phyloP scores from a whole-genome alignment of 495 filamentous ascomycete genomes.

The Aspergillus funiculosus region DNA sequence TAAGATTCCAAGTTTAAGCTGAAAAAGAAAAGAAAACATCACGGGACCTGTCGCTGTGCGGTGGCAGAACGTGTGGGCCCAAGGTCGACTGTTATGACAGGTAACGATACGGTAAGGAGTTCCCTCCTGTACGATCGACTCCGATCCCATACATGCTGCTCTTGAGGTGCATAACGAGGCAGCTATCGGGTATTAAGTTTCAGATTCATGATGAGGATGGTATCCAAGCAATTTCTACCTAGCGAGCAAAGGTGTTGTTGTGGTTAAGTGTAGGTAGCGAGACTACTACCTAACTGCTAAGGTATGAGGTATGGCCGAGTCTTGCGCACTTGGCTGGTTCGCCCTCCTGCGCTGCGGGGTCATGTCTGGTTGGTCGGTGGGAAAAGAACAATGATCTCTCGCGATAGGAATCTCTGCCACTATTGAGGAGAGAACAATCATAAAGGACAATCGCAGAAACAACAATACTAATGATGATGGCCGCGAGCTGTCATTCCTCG shows the following conservation, averaged over 20 bases:
- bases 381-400: constrained; percentile 19
- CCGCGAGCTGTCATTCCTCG: not conserved
- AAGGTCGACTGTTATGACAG: no score
- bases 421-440: constrained; percentile 12
- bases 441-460: not conserved
- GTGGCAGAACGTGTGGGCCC: constrained; percentile 5
- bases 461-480: constrained; percentile 6
- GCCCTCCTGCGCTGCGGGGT: constrained; percentile 10
- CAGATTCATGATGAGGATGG: not conserved
- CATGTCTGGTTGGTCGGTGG: constrained; percentile 1
- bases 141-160: not conserved
- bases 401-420: not conserved
- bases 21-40: not conserved
- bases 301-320: not conserved
- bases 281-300: not conserved
- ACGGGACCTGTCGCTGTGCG: constrained; percentile 2
- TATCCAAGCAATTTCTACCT: not conserved
- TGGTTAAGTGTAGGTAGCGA: no score
- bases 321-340: constrained; percentile 15
- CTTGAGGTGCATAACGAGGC: no score
- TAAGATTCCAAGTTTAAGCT: not conserved
- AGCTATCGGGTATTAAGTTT: not conserved
- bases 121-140: not conserved
- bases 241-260: no score
- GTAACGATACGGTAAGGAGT: not conserved